Conservation (phyloP, 2,329 filamentous ascomycete species). For the Trichoderma simmonsii region DNA sequence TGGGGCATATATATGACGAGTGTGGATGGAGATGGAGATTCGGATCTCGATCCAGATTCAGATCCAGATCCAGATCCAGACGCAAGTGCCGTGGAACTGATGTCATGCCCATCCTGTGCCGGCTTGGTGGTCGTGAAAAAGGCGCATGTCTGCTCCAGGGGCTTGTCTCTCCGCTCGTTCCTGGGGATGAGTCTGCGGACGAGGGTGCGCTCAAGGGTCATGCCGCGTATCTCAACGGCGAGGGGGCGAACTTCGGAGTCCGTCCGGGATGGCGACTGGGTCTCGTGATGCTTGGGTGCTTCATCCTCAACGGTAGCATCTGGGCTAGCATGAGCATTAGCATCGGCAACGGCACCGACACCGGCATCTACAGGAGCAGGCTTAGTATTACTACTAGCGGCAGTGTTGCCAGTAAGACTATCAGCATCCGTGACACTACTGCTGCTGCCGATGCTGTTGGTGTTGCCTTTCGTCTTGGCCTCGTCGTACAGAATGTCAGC, state of each 20-base stretch:
- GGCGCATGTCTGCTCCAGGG: slow-evolving; percentile 79
- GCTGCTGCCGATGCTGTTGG: not conserved
- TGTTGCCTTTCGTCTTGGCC: not conserved
- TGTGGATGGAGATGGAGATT: slow-evolving; percentile 21
- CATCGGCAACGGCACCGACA: not conserved
- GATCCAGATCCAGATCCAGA: not conserved
- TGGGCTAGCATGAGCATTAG: slow-evolving; percentile 14
- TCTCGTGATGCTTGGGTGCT: not conserved
- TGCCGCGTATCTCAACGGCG: slow-evolving; percentile 24
- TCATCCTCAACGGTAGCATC: not conserved
- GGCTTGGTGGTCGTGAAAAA: slow-evolving; percentile 50
- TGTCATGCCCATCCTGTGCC: not conserved
- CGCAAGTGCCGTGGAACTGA: slow-evolving; percentile 23
- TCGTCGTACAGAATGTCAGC: slow-evolving; percentile 64
- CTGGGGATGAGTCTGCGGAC: slow-evolving; percentile 77
- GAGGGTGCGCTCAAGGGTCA: slow-evolving; percentile 57
- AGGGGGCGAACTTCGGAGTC: not conserved
- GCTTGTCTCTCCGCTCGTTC: slow-evolving; percentile 71
- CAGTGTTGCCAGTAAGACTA: not conserved
- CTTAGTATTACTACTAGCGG: not conserved
- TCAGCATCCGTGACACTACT: not conserved
- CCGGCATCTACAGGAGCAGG: not conserved
- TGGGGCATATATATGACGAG: slow-evolving; percentile 77
- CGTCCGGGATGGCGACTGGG: not conserved
- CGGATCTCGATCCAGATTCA: not conserved